Percentiles rank a stretch among this genome's conserved stretches.
Evolutionary conservation across 2,329 filamentous ascomycete species (phyloP).

Genomic region (Ceratocystis harringtonii): DNA sequence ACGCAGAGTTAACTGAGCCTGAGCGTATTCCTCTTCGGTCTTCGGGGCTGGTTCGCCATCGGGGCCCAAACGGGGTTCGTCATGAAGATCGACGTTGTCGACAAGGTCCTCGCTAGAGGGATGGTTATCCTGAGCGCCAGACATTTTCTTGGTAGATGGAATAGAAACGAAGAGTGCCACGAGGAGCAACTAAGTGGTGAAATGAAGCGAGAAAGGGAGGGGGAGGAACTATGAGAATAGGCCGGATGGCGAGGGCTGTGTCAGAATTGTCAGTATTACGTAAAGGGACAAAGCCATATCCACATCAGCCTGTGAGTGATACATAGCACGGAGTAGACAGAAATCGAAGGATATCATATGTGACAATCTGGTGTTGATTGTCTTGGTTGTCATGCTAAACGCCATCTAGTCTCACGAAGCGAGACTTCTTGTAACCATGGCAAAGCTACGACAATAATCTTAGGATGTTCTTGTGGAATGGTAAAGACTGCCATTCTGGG

Average conservation of each 20-base stretch:
- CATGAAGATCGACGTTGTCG: conserved; percentile 47
- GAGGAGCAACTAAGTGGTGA: conserved; percentile 8
- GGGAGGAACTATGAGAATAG: conserved; percentile 10
- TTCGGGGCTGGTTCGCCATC: conserved; percentile 71
- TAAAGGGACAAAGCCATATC: not conserved
- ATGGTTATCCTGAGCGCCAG: conserved; percentile 42
- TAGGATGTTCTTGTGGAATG: not conserved
- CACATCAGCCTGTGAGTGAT: not conserved
- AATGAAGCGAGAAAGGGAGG: conserved; percentile 17
- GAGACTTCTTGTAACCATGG: not conserved
- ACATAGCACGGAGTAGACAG: not conserved
- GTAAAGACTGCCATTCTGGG: not conserved
- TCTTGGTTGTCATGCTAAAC: too few relatives aligned
- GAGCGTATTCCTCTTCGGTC: conserved; percentile 93
- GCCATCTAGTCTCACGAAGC: too few relatives aligned
- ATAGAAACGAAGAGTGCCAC: conserved; percentile 17
- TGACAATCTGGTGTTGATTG: too few relatives aligned
- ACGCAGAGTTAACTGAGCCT: conserved; percentile 81
- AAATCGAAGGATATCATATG: not conserved
- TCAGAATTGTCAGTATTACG: not conserved
- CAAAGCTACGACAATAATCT: not conserved
- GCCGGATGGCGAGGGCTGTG: not conserved
- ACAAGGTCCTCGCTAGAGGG: conserved; percentile 47
- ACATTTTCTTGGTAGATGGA: conserved; percentile 34
- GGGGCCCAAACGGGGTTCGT: conserved; percentile 46